Evolutionary conservation across 768 basidiomycete genomes (phyloP).

Genomic region (Lactarius sanguifluus): DNA sequence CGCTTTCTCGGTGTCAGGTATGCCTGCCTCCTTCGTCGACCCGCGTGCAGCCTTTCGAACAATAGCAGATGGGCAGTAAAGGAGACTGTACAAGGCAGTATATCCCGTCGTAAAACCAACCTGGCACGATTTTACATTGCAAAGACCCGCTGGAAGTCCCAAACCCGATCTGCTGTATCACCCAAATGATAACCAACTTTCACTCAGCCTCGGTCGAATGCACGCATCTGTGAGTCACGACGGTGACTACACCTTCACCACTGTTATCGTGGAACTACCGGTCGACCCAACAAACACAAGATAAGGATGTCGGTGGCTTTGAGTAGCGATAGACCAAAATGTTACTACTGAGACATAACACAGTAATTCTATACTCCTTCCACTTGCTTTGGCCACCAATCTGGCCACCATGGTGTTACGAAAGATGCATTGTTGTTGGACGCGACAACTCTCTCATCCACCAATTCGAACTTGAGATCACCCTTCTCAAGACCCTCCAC

Average conservation of each 20-base stretch:
- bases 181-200: conserved; percentile 24
- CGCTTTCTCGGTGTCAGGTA: conserved; percentile 76
- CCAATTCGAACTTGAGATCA: conserved; percentile 42
- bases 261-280: conserved; percentile 56
- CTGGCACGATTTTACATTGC: conserved; percentile 69
- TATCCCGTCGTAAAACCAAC: conserved; percentile 59
- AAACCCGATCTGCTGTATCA: conserved; percentile 45
- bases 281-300: conserved; percentile 2
- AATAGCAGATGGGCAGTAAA: conserved; percentile 72
- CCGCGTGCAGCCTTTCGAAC: conserved; percentile 13
- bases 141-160: conserved; percentile 33
- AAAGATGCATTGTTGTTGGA: conserved; percentile 38
- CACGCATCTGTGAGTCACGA: conserved; percentile 83
- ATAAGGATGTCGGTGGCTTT: neutral
- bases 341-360: neutral
- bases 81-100: conserved; percentile 83
- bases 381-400: conserved; percentile 55
- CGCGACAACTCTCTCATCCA: conserved; percentile 28
- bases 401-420: conserved; percentile 47
- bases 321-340: neutral
- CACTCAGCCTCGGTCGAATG: conserved; percentile 39
- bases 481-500: conserved; percentile 55
- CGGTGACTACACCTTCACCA: conserved; percentile 70
- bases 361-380: neutral
- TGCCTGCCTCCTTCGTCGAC: conserved; percentile 28